Evolutionary conservation across 768 basidiomycete genomes (phyloP).

Genomic region (Collybia sordida): DNA sequence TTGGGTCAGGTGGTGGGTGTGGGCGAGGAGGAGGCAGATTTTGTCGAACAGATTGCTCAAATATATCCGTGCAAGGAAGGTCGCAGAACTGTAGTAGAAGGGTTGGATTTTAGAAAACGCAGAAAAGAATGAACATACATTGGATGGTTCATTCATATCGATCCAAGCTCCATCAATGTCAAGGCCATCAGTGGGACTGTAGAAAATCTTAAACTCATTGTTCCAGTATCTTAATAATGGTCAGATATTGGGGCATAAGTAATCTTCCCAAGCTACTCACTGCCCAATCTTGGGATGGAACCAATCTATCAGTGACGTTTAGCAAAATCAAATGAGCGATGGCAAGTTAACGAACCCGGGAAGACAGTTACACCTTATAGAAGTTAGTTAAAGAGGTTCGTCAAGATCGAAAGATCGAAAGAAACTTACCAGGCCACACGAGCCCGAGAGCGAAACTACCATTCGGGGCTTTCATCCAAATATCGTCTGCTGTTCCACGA

Average conservation of each 20-base stretch:
- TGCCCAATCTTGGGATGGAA: slow-evolving; percentile 53
- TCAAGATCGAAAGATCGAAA: slow-evolving; percentile 11
- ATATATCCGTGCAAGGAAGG: slow-evolving; percentile 60
- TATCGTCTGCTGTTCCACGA: slow-evolving; percentile 48
- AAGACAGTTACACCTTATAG: slow-evolving; percentile 51
- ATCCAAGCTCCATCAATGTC: slow-evolving; percentile 77
- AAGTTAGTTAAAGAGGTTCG: neutral
- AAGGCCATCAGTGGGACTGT: slow-evolving; percentile 48
- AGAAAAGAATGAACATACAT: slow-evolving; percentile 35
- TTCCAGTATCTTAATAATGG: slow-evolving; percentile 52
- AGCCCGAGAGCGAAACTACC: slow-evolving; percentile 56
- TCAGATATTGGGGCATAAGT: neutral
- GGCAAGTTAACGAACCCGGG: slow-evolving; percentile 38
- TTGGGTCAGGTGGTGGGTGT: slow-evolving; percentile 48
- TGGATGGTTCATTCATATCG: slow-evolving; percentile 75
- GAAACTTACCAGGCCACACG: slow-evolving; percentile 59
- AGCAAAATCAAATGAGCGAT: neutral
- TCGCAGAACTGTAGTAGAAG: slow-evolving; percentile 53
- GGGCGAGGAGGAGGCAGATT: slow-evolving; percentile 54
- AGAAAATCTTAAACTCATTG: slow-evolving; percentile 58
- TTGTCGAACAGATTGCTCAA: slow-evolving; percentile 51
- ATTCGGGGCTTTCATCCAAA: slow-evolving; percentile 64
- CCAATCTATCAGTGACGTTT: slow-evolving; percentile 43
- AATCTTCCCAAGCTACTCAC: slow-evolving; percentile 24
- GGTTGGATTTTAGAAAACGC: neutral